These are phyloP conservation scores for Trebouxia gelatinosa DNA, from an alignment of 163 green algal species.

Conservation along the genomic window DNA sequence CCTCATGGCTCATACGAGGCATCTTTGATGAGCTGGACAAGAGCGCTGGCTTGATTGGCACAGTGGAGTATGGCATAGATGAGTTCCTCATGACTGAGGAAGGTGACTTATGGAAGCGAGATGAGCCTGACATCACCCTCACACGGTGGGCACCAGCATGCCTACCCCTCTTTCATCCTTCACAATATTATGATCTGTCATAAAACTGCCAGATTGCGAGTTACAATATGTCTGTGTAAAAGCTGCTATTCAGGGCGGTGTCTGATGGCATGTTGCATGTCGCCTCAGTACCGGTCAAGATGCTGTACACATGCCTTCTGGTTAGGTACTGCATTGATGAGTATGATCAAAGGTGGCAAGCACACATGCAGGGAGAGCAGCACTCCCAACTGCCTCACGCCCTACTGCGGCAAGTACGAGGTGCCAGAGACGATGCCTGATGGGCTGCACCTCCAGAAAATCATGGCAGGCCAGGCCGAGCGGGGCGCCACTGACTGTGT, in stretches of 20 bases:
- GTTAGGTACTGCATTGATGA: no score
- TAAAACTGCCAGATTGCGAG: no score
- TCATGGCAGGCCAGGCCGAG: conserved; percentile 84
- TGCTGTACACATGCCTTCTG: no score
- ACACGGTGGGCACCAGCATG: not conserved
- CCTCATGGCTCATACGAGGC: conserved; percentile 79
- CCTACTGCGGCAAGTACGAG: conserved; percentile 76
- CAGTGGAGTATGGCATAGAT: conserved; percentile 76
- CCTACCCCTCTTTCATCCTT: no score
- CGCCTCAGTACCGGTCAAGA: no score
- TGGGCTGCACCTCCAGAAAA: conserved; percentile 73
- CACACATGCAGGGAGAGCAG: conserved; percentile 57
- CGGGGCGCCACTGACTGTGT: conserved; percentile 69
- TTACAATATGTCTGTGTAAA: no score
- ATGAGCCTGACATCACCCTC: conserved; percentile 68
- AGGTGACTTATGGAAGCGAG: conserved; percentile 73
- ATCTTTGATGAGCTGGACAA: conserved; percentile 67
- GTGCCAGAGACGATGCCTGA: conserved; percentile 64
- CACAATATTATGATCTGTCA: no score
- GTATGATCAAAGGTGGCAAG: no score
- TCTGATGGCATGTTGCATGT: no score
- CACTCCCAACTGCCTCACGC: conserved; percentile 75
- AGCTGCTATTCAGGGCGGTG: no score
- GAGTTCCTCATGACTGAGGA: conserved; percentile 66
- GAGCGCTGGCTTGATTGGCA: conserved; percentile 57